Evolutionary conservation across 225 moss, liverwort and hornwort species (phyloP).

Genomic region (Takakia lepidozioides): DNA sequence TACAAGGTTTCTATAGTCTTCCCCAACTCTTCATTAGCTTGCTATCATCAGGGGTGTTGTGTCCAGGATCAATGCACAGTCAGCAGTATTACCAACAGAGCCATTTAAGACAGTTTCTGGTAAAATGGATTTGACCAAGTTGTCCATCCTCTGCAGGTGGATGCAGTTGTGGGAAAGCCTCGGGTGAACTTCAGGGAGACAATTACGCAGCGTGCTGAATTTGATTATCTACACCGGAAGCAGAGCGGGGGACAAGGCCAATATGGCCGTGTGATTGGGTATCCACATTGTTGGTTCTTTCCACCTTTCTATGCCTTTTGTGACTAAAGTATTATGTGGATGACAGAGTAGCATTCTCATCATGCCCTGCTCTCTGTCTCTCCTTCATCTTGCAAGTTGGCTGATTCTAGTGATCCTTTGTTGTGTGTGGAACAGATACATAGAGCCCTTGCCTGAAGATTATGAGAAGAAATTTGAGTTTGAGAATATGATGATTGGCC

Average conservation of each 20-base stretch:
- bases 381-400: not conserved
- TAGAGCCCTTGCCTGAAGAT: slow-evolving; percentile 81
- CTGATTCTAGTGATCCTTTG: slow-evolving; percentile 6
- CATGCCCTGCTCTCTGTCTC: not conserved
- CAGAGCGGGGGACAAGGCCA: slow-evolving; percentile 99
- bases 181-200: slow-evolving; percentile 98
- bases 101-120: too few relatives aligned
- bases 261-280: slow-evolving; percentile 97
- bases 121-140: too few relatives aligned
- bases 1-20: slow-evolving; percentile 82
- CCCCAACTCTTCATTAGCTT: too few relatives aligned
- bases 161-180: slow-evolving; percentile 90
- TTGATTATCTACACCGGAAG: slow-evolving; percentile 97
- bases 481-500: slow-evolving; percentile 93
- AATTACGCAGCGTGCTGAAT: slow-evolving; percentile 78
- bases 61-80: too few relatives aligned
- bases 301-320: too few relatives aligned
- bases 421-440: slow-evolving; percentile 45
- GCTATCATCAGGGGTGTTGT: too few relatives aligned
- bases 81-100: too few relatives aligned
- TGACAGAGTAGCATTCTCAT: too few relatives aligned
- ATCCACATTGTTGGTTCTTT: slow-evolving; percentile 9
- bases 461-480: slow-evolving; percentile 93
- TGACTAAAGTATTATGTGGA: too few relatives aligned
- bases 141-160: slow-evolving; percentile 88